Evolutionary conservation across 129 eudicot genomes (phyloP), one percentile per base, ranked within the genome.

Genomic region (Helichrysum umbraculigerum): DNA sequence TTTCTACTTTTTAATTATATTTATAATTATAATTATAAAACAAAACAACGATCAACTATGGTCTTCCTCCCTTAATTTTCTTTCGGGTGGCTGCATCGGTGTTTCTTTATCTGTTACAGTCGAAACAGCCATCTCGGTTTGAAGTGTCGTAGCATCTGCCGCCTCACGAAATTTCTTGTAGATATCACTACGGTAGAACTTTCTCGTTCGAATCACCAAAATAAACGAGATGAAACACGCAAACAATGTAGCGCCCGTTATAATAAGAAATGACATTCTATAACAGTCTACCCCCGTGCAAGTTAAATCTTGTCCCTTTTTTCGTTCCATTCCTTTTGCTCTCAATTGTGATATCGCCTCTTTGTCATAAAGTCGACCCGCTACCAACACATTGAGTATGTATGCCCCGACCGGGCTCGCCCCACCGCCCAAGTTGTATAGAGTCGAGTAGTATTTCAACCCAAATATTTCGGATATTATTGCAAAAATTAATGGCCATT

Each of bases 381-480:
- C 89, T 1, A 93, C 83, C 12, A 71, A 58, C 4, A 93, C 98
- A 47, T 93, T 93, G 9, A 90, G 81, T 2, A 93, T 71, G 71
- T 88, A 93, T 0, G 90, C 86, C 58, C 95, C 98, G 2, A 93
- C 68, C 0, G 96, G 98, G 76, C 97, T 90, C 0, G 97, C 98
- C 2, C 83, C 88, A 0, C 84, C 89, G 0, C 97, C 98, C 39
- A 93, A 80, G 37, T 81, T 88, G 82, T 83, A 76, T 60, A 93
- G 32, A 1, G 97, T 93, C 0, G 98, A 88, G 79, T 90, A 93
- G 68, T 88, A 87, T 41, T 85, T 93, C 5, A 90, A 78, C 6
- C 98, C 98, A 57, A 93, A 93, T 14, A 93, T 14, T 58, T 93
- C 98, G 0, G 98, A 93, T 16, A 93, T 90, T 32, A 90, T 90